Evolutionary conservation across 1,284 basidiomycete genomes (phyloP), one percentile per base, ranked within the genome.

Genomic region (Rhodotorula mucilaginosa): DNA sequence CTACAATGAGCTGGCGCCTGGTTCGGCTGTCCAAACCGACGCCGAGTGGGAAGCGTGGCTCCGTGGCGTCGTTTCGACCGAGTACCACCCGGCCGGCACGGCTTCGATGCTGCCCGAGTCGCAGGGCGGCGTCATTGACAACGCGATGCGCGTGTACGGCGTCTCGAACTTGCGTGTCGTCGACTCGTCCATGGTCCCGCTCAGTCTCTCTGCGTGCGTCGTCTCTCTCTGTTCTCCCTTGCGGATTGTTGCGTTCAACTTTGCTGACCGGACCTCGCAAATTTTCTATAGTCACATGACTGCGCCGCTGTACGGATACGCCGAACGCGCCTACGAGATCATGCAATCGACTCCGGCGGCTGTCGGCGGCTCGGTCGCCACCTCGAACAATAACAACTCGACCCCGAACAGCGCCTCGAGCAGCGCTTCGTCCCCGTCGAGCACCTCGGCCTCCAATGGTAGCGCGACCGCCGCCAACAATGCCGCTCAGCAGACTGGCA

Each of bases 51-150:
- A 77, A 47, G 39, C 59, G 10, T 79, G 74, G 73, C 71, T 79
- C 47, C 57, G 61, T 5, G 48, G 64, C 23, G 58, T 63, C 52
- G 68, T 74, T 31, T 70, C 67, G 57, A 79, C 77, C 44, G 77
- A 77, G 66, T 78, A 64, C 58, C 48, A 69, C 54, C 64, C 52
- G 15, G 54, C 67, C 21, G 52, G 58, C 21, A 83, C 82, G 70
- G 82, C 78, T 56, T 87, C 89, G 29, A 91, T 91, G 90, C 89
- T 90, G 78, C 89, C 89, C n/a, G 84, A 87, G 61, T 84, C 86
- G 72, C 81, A 90, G 79, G 90, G 90, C 60, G 90, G 90, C 78
- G 90, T 91, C 47, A 87, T 92, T 76, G 90, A 91, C 81, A 82
- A 82, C 31, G 85, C 87, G 70, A n/a, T 39, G 23, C 88, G 85